Evolutionary conservation across 768 basidiomycete genomes (phyloP).

Genomic region (Suillus discolor): DNA sequence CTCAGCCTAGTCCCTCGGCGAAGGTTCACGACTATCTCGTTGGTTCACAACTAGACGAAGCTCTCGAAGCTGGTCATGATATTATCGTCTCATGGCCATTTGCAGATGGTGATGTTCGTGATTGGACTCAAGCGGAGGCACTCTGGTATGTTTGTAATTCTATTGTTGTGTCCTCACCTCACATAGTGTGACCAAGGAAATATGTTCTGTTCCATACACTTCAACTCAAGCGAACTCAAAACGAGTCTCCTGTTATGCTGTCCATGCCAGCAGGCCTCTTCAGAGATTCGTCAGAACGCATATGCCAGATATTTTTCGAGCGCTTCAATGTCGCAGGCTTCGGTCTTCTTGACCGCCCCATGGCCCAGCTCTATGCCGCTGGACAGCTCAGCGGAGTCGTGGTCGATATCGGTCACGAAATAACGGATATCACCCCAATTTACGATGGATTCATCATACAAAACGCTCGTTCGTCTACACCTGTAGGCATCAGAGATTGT

Average conservation of each 20-base stretch:
- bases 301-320: constrained; percentile 88
- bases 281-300: constrained; percentile 65
- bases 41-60: constrained; percentile 79
- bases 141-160: constrained; percentile 66
- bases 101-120: constrained; percentile 65
- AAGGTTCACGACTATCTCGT: constrained; percentile 82
- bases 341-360: constrained; percentile 77
- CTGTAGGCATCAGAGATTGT: constrained; percentile 72
- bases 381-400: constrained; percentile 74
- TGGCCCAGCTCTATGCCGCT: constrained; percentile 81
- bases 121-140: constrained; percentile 88
- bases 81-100: constrained; percentile 83
- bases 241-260: constrained; percentile 85
- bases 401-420: constrained; percentile 77
- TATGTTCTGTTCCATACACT: constrained; percentile 76
- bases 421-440: constrained; percentile 78
- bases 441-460: constrained; percentile 71
- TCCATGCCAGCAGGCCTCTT: constrained; percentile 68
- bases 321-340: constrained; percentile 89
- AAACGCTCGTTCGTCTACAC: constrained; percentile 53
- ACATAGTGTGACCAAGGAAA: constrained; percentile 58
- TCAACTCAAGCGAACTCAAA: constrained; percentile 77
- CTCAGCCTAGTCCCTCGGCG: constrained; percentile 43
- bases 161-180: neutral
- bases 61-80: constrained; percentile 72